Percentiles rank a stretch among this genome's conserved stretches.
phyloP scores from a whole-genome alignment of 192 early-diverging fungal species.

The Phycomyces blakesleeanus region DNA sequence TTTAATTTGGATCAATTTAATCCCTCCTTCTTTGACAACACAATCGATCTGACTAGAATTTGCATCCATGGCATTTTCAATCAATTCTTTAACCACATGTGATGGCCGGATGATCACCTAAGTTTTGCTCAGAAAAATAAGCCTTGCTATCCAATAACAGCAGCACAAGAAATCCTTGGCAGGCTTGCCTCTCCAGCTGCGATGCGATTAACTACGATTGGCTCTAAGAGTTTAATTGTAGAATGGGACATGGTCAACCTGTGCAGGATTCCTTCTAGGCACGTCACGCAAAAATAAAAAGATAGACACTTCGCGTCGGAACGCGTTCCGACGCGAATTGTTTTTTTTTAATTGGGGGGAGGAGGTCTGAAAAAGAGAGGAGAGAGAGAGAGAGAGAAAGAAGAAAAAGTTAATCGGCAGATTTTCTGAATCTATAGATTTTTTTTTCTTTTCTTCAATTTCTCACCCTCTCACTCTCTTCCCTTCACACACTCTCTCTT shows the following conservation, averaged over 20 bases:
- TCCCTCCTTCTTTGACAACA: conserved; percentile 74
- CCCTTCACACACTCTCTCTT: no score
- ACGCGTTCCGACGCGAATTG: not conserved
- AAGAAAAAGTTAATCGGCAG: no score
- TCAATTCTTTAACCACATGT: conserved; percentile 84
- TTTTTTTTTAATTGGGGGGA: no score
- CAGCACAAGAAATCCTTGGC: no score
- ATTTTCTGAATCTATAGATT: no score
- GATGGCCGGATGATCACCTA: conserved; percentile 78
- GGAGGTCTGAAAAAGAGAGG: no score
- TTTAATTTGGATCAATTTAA: conserved; percentile 61
- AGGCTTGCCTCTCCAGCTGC: conserved; percentile 85
- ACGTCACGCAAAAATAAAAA: not conserved
- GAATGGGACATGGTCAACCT: no score
- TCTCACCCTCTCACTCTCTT: no score
- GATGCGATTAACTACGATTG: conserved; percentile 86
- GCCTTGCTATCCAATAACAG: not conserved
- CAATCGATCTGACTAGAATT: conserved; percentile 57
- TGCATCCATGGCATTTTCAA: conserved; percentile 92
- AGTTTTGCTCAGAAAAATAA: no score
- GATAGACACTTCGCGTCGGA: conserved; percentile 5
- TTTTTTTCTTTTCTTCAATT: no score
- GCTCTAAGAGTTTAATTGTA: conserved; percentile 74
- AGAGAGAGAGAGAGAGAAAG: not conserved
- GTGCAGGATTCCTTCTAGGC: no score